A percentile compares a stretch with the other conserved stretches of the same genome.
Conservation (phyloP, 331 rosid species). For the Malus hybrid region DNA sequence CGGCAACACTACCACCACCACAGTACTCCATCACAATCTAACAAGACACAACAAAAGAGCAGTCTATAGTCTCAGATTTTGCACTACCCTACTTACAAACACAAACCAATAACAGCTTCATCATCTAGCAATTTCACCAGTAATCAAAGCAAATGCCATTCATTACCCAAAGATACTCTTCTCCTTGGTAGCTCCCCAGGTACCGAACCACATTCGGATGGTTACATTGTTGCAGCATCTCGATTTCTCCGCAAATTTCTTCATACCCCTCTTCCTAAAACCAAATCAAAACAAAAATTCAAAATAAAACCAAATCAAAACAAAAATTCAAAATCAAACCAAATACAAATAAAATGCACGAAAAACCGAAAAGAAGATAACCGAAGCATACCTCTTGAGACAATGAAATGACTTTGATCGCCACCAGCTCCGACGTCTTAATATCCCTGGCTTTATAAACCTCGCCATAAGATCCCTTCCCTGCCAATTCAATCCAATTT, state of each 20-base stretch:
- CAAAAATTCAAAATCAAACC: constrained; percentile 8
- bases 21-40: constrained; percentile 99
- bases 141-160: constrained; percentile 1
- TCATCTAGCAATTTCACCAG: not conserved
- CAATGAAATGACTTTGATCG: constrained; percentile 88
- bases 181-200: constrained; percentile 98
- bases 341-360: not conserved
- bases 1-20: constrained; percentile 99
- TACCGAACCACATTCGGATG: constrained; percentile 98
- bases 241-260: constrained; percentile 96
- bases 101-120: not conserved
- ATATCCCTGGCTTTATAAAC: constrained; percentile 95
- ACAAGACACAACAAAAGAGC: constrained; percentile 33
- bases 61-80: constrained; percentile 7
- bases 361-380: not conserved
- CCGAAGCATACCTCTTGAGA: constrained; percentile 67
- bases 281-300: not conserved
- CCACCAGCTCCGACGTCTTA: constrained; percentile 88
- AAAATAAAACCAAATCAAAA: constrained; percentile 13
- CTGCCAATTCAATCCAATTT: constrained; percentile 29
- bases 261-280: constrained; percentile 94
- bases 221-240: constrained; percentile 95
- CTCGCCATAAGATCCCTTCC: constrained; percentile 95
- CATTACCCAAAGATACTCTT: constrained; percentile 95
- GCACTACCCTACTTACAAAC: not conserved